Evolutionary conservation across 495 filamentous ascomycete species (phyloP), one percentile per base, ranked within the genome.

Genomic region (Annulohypoxylon moriforme): DNA sequence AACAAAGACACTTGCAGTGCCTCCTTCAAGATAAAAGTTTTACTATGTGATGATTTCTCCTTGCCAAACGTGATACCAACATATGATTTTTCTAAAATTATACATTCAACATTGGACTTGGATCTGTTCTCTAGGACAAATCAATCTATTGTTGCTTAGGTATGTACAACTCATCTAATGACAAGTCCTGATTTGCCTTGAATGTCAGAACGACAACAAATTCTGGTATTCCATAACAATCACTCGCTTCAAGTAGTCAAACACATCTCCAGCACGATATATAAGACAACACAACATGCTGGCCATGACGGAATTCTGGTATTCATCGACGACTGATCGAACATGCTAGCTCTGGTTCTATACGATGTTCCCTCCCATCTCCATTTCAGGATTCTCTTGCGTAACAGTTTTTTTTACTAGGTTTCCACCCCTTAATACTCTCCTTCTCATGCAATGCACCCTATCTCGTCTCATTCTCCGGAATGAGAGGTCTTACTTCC

Each of bases 331-430:
- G 27, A 64, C 31, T 49, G 49, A 46, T 61, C 69, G 31, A 50
- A 16, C 60, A 57, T 46, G 63, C 59, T 67, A 68, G 55, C 47
- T 60, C 70, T 71, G 63, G 64, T 64, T 74, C 68, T 74, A 67
- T 68, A 68, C 70, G 68, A 68, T 68, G 40, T 25, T 67, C 59
- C 25, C 24, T 22, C 29, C 22, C 52, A 24, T 66, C 67, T 64
- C 38, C 57, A 57, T 59, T 14, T 40, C 36, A 40, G 13, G 50
- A 25, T 57, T 55, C 20, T 31, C 14, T 49, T 24, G 68, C 56
- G 58, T 60, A 67, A 49, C 46, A 59, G 10, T 40, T 40, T 40
- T 40, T 52, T 56, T 47, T 18, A 18, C 3, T 18, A 0, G 22
- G 7, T 38, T 4, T 4, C 3, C 2, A 4, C 13, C 22, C 25